Evolutionary conservation across 139 green algal genomes (phyloP), one percentile per base, ranked within the genome.

Genomic region (Chlamydomonas eustigma): DNA sequence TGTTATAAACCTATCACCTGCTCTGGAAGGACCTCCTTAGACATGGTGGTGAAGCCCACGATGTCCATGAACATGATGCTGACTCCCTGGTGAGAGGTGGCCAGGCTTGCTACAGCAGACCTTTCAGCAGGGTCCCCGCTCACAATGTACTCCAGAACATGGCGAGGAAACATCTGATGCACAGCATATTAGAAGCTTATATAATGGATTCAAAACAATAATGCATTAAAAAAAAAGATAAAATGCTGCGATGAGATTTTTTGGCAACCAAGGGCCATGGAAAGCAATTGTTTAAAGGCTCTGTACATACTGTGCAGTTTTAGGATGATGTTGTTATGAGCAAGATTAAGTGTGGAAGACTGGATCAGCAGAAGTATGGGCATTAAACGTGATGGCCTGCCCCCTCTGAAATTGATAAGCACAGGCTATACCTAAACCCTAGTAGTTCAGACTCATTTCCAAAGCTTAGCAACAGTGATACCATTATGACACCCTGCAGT

Each of bases 91-190:
- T 58, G 44, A 18, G 12, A 28, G 44, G 44, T 28, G 18, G 44
- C 44, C 18, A 58, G 44, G 44, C 44, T 18, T 12, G 44, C 44
- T 58, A 28, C 12, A 58, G 44, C 44, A 12, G 12, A 12, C 44
- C 44, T 18, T 28, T 18, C 44, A 28, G 44, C 44, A 58, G 44
- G 12, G 44, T 18, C 44, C 18, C 44, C 44, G 44, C 12, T 58
- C 44, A 58, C n/a, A n/a, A n/a, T 58, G 44, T 28, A 58, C 44
- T 58, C 44, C 44, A 58, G 44, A 18, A 58, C 18, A 18, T 58
- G 44, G 12, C 44, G 44, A 58, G 44, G 44, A 58, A 58, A 58
- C 44, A 58, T 58, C 44, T 76, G 71, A 12, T 58, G 44, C 12
- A 12, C 44, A 58, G 44, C 12, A 18, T 18, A 58, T 12, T 58